Conservation (phyloP, 352 stramenopile genomes). For the Phytophthora tubulina region DNA sequence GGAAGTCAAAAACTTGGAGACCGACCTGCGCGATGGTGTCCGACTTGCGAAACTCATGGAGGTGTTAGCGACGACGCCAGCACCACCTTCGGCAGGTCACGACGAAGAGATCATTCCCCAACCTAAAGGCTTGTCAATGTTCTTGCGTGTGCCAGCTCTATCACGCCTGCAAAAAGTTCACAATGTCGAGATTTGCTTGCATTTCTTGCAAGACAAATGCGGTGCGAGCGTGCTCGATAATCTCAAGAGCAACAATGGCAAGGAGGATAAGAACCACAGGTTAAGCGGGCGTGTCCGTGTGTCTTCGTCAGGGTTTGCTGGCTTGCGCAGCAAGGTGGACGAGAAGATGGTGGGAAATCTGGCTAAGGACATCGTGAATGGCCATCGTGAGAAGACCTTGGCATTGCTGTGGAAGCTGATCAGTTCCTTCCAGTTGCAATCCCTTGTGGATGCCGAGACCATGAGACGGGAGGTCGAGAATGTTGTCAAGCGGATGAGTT, state of each 20-base stretch:
- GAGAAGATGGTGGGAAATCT: constrained; percentile 68
- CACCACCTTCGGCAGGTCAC: neutral
- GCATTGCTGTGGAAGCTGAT: constrained; percentile 96
- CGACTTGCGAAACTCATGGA: constrained; percentile 94
- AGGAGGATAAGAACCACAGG: constrained; percentile 19
- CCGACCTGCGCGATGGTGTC: constrained; percentile 97
- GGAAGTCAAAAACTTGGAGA: constrained; percentile 91
- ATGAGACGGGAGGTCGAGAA: constrained; percentile 85
- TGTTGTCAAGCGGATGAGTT: constrained; percentile 78
- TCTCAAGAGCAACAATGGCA: constrained; percentile 46
- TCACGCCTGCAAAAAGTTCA: constrained; percentile 97
- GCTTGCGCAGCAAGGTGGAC: constrained; percentile 60
- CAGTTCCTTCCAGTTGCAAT: constrained; percentile 90
- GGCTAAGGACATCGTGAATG: constrained; percentile 96
- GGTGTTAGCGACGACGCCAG: constrained; percentile 72
- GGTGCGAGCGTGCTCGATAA: constrained; percentile 62
- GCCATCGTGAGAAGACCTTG: constrained; percentile 95
- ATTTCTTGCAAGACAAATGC: constrained; percentile 83
- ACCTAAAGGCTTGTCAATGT: constrained; percentile 64
- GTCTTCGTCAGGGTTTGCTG: constrained; percentile 57
- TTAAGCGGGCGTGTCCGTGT: constrained; percentile 40
- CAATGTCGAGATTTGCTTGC: constrained; percentile 95
- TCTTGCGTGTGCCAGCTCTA: constrained; percentile 93
- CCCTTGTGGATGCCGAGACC: constrained; percentile 79
- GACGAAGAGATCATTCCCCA: constrained; percentile 10